These are phyloP conservation scores for Aspergillus homomorphus DNA, from an alignment of 495 filamentous ascomycete genomes.

Conservation along the genomic window DNA sequence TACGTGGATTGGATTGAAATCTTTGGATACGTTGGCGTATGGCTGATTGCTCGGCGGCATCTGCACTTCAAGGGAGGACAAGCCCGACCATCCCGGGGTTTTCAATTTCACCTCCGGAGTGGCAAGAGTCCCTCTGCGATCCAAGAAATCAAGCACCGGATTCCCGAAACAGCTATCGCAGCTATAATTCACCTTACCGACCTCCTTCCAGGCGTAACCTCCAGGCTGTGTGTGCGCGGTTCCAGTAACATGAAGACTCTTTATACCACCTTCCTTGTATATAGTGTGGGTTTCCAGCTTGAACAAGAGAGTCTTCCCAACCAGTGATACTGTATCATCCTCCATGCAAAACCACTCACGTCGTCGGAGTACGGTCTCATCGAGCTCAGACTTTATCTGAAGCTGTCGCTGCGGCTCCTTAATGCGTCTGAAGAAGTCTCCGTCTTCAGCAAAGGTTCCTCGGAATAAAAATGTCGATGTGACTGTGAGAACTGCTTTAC, in stretches of 20 bases:
- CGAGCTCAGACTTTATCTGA: constrained; percentile 6
- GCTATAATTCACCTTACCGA: constrained; percentile 13
- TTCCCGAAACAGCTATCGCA: constrained; percentile 20
- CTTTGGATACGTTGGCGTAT: constrained; percentile 30
- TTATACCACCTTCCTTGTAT: constrained; percentile 1
- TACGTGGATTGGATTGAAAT: constrained; percentile 40
- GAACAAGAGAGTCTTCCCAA: constrained; percentile 20
- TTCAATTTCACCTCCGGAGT: constrained; percentile 12
- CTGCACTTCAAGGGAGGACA: constrained; percentile 16
- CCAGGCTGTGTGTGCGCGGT: neutral
- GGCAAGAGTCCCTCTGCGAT: constrained; percentile 21
- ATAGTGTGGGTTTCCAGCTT: constrained; percentile 16
- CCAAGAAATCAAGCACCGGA: constrained; percentile 33
- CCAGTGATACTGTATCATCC: constrained; percentile 10
- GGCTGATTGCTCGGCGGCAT: constrained; percentile 25
- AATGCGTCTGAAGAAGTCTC: constrained; percentile 15
- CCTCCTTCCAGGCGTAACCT: neutral
- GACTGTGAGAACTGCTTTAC: constrained; percentile 23
- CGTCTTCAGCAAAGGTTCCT: constrained; percentile 12
- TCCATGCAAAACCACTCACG: constrained; percentile 23
- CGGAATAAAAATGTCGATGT: constrained; percentile 29
- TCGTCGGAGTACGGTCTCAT: constrained; percentile 20
- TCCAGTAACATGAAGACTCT: constrained; percentile 16
- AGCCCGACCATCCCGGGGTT: constrained; percentile 10
- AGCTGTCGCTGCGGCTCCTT: constrained; percentile 17